Base-by-base conservation (phyloP, 2,329 filamentous ascomycete genomes). In the Fusarium lateritium region DNA sequence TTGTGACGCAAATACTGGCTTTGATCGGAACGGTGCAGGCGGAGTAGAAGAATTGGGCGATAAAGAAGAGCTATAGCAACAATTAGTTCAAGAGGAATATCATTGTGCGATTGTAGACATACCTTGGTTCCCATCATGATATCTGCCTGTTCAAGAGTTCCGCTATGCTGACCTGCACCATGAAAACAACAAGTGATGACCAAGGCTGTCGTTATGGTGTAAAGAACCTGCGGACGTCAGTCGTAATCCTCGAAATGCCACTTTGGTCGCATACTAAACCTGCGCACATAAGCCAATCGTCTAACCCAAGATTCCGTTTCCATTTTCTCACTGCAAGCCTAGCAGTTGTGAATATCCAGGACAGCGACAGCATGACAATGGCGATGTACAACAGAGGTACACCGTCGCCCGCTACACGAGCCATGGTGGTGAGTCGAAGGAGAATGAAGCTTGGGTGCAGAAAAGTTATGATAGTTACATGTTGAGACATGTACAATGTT, bases 1-100 rank as follows among this genome's bases (percentile, higher is more conserved):
- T 72, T 0, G 73, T 75, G 2, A 75, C 67, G 38, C 76, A 72
- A 19, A 77, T 77, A 13, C 74, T 76, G 2, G 57, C 6, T 28
- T 76, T 77, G 54, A 76, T 74, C 10, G 71, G 71, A 1, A 73
- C 71, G 2, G 71, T 67, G 17, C 69, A 65, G 5, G 62, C 26
- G 5, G 54, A 42, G 44, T 73, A 73, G 56, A 69, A 69, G 53
- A 73, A 62, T 4, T 73, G 63, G 2, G 69, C 65, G 4, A 73
- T 51, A 19, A 73, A 73, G 33, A 71, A 73, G 10, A 72, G 51
- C 69, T 72, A 13, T 4, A 5, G 9, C 2, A 7, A 11, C 28
- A 6, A n/a, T 67, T 46, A 67, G 38, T 26, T 22, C 21, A 7
- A 11, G 7, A 4, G 36, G 24, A 24, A n/a, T 1, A 11, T 17